Percentiles rank a stretch among this genome's conserved stretches.
These are phyloP conservation scores for Hygrophorus pudorinus DNA, from an alignment of 768 basidiomycete species.

Conservation along the genomic window DNA sequence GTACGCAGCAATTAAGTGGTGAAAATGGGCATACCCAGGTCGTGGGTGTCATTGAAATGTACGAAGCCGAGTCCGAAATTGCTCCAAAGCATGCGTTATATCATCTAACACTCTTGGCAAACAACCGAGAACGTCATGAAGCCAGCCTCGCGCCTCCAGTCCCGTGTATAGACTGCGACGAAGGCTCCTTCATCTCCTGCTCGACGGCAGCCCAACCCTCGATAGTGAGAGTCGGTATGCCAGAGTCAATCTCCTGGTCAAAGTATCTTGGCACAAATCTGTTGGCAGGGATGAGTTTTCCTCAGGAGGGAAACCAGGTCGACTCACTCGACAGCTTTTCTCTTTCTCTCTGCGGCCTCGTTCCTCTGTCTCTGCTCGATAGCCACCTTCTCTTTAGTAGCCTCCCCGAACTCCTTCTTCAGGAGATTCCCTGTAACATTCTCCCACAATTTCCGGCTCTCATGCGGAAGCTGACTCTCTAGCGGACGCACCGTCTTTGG, in stretches of 20 bases:
- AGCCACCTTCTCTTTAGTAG: conserved; percentile 80
- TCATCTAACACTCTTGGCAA: too few species aligned
- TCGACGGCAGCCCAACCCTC: conserved; percentile 65
- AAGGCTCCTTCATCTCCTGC: conserved; percentile 49
- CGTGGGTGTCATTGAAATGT: too few species aligned
- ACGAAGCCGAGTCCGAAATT: too few species aligned
- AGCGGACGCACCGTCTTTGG: conserved; percentile 84
- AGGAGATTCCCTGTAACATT: conserved; percentile 65
- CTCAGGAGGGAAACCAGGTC: background rate
- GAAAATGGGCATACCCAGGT: too few species aligned
- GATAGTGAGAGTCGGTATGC: conserved; percentile 56
- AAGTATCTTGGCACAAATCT: conserved; percentile 76
- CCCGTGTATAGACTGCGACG: conserved; percentile 21
- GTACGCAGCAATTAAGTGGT: too few species aligned
- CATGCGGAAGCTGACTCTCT: conserved; percentile 64
- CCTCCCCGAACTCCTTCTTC: conserved; percentile 82
- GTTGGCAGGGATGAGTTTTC: background rate
- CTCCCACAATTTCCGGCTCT: conserved; percentile 87
- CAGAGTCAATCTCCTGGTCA: conserved; percentile 54
- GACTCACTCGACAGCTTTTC: conserved; percentile 68
- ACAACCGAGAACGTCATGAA: conserved; percentile 3
- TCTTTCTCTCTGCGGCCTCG: conserved; percentile 77
- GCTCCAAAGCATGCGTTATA: too few species aligned
- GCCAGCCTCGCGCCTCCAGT: conserved; percentile 1
- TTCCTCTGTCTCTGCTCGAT: conserved; percentile 96